A percentile compares a stretch with the other conserved stretches of the same genome.
Conservation (phyloP, 2,329 filamentous ascomycete species). For the Aspergillus flavus region DNA sequence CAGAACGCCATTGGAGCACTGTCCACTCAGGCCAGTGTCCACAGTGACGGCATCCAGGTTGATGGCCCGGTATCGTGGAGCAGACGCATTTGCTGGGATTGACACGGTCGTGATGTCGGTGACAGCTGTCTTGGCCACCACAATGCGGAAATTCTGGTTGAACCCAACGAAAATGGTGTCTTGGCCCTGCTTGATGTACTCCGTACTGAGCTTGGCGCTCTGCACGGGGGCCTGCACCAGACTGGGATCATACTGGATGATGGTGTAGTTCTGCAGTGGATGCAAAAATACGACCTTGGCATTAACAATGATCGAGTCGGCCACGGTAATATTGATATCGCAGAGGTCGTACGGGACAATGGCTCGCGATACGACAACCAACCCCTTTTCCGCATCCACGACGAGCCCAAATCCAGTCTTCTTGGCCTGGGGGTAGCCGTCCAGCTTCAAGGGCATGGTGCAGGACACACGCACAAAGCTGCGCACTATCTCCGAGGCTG, state of each 20-base stretch:
- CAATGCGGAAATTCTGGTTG: conserved; percentile 91
- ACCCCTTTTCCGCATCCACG: conserved; percentile 93
- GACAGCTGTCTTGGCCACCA: conserved; percentile 90
- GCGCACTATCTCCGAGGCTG: conserved; percentile 88
- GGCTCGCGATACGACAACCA: conserved; percentile 91
- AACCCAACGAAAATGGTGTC: conserved; percentile 98
- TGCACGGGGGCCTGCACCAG: conserved; percentile 93
- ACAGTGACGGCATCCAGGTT: conserved; percentile 97
- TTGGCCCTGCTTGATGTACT: conserved; percentile 86
- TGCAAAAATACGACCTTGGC: conserved; percentile 96
- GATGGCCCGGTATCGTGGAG: conserved; percentile 89
- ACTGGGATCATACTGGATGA: conserved; percentile 90
- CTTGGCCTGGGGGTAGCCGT: conserved; percentile 93
- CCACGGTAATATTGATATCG: conserved; percentile 94
- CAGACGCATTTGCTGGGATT: conserved; percentile 89
- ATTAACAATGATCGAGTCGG: conserved; percentile 91
- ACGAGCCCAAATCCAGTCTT: conserved; percentile 96
- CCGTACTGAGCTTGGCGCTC: conserved; percentile 79
- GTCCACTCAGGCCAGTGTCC: conserved; percentile 85
- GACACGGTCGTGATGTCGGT: conserved; percentile 97
- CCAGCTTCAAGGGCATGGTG: conserved; percentile 91
- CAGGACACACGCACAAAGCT: conserved; percentile 94
- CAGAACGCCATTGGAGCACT: conserved; percentile 92
- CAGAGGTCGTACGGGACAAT: conserved; percentile 96
- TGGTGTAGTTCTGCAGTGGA: conserved; percentile 93